Evolutionary conservation across 352 stramenopile species (phyloP).

Genomic region (Hyaloperonospora brassicae): DNA sequence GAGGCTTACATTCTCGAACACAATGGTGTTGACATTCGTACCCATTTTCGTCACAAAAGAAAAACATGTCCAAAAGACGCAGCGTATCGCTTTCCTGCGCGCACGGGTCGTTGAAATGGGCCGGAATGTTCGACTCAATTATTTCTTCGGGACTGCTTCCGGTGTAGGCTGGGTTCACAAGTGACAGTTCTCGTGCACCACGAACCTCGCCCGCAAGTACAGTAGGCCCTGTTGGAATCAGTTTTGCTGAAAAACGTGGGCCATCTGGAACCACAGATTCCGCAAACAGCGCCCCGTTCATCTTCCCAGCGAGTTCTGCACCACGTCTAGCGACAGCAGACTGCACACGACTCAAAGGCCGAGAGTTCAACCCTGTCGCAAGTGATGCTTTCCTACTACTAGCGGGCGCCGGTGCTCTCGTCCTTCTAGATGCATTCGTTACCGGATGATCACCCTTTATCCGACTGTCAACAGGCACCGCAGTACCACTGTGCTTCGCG

Average conservation of each 20-base stretch:
- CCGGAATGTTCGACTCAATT: slow-evolving; percentile 49
- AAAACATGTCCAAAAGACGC: slow-evolving; percentile 77
- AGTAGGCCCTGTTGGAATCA: slow-evolving; percentile 54
- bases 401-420: slow-evolving; percentile 17
- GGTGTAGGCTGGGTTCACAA: slow-evolving; percentile 29
- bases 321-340: slow-evolving; percentile 2
- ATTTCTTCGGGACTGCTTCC: slow-evolving; percentile 37
- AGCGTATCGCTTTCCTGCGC: slow-evolving; percentile 55
- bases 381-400: slow-evolving; percentile 20
- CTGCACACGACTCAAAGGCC: slow-evolving; percentile 6
- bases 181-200: slow-evolving; percentile 46
- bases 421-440: slow-evolving; percentile 35
- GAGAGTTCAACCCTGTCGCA: slow-evolving; percentile 11
- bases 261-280: slow-evolving; percentile 3
- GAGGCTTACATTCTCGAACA: background rate
- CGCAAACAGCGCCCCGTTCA: slow-evolving; percentile 3
- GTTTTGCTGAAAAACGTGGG: slow-evolving; percentile 38
- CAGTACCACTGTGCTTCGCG: slow-evolving; percentile 18
- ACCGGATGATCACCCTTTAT: slow-evolving; percentile 37
- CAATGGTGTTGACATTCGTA: slow-evolving; percentile 20
- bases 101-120: slow-evolving; percentile 61
- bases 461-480: slow-evolving; percentile 10
- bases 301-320: slow-evolving; percentile 3
- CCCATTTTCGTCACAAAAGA: slow-evolving; percentile 82
- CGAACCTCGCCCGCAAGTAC: slow-evolving; percentile 49